Conservation (phyloP, 2,329 filamentous ascomycete genomes). For the Cephalotrichum gorgonifer region DNA sequence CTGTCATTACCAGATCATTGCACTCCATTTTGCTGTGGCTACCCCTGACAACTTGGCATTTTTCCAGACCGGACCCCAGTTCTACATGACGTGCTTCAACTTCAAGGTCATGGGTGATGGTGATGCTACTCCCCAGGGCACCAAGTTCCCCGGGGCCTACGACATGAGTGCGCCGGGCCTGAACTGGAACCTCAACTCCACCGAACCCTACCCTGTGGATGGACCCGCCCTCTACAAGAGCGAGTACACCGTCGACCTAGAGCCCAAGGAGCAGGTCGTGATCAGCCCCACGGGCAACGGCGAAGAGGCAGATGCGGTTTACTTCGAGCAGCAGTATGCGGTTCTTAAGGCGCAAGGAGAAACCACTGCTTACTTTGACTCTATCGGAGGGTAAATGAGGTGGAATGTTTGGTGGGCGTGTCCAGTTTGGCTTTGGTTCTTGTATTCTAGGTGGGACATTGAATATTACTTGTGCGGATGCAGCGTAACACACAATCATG, state of each 20-base stretch:
- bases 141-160: constrained; percentile 22
- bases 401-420: too few species aligned
- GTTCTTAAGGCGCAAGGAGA: background rate
- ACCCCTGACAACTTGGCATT: constrained; percentile 18
- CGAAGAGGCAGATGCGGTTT: background rate
- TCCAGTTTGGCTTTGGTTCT: too few species aligned
- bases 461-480: too few species aligned
- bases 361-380: background rate
- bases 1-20: background rate
- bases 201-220: background rate
- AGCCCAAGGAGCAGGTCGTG: background rate
- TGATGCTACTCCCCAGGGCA: constrained; percentile 15
- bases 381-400: background rate
- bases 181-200: constrained; percentile 1
- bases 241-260: background rate
- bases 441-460: too few species aligned
- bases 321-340: background rate
- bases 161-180: constrained; percentile 20
- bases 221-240: background rate
- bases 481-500: too few species aligned
- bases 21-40: constrained; percentile 32
- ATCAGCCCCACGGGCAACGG: constrained; percentile 1
- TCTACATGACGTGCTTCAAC: constrained; percentile 26
- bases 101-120: constrained; percentile 20
- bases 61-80: constrained; percentile 19